phyloP scores from a whole-genome alignment of 2,329 filamentous ascomycete genomes.

The Macrophomina tecta region DNA sequence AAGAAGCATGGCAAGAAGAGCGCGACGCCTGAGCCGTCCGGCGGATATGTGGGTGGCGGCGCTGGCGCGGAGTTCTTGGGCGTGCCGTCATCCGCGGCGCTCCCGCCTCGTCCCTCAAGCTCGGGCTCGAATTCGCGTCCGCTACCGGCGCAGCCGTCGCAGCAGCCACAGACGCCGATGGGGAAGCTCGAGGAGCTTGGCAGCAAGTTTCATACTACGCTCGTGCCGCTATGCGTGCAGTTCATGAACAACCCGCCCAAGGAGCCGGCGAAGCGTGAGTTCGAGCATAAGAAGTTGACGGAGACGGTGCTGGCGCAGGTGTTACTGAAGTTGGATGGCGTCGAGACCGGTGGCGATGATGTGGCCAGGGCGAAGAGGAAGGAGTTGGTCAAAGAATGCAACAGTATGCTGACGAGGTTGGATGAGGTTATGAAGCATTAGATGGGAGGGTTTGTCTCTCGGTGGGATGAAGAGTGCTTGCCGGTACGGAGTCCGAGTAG shows the following conservation, averaged over 20 bases:
- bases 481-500: background rate
- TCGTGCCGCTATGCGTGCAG: constrained; percentile 68
- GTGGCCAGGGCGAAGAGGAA: constrained; percentile 71
- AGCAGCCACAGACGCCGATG: constrained; percentile 48
- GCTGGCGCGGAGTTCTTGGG: constrained; percentile 46
- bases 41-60: constrained; percentile 38
- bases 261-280: constrained; percentile 70
- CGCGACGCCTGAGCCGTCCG: constrained; percentile 33
- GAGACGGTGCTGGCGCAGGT: constrained; percentile 80
- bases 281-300: constrained; percentile 76
- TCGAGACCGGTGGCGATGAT: constrained; percentile 73
- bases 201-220: constrained; percentile 66
- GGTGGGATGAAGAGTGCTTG: too few relatives aligned
- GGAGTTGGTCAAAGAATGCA: constrained; percentile 74
- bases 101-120: constrained; percentile 41
- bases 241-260: constrained; percentile 68
- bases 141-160: constrained; percentile 45
- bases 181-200: constrained; percentile 73
- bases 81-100: constrained; percentile 39
- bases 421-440: constrained; percentile 53
- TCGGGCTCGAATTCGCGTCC: constrained; percentile 49
- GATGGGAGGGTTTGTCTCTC: background rate
- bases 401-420: constrained; percentile 68
- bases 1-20: constrained; percentile 53
- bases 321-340: constrained; percentile 75